Evolutionary conservation across 495 filamentous ascomycete genomes (phyloP).

Genomic region (Annulohypoxylon stygium): DNA sequence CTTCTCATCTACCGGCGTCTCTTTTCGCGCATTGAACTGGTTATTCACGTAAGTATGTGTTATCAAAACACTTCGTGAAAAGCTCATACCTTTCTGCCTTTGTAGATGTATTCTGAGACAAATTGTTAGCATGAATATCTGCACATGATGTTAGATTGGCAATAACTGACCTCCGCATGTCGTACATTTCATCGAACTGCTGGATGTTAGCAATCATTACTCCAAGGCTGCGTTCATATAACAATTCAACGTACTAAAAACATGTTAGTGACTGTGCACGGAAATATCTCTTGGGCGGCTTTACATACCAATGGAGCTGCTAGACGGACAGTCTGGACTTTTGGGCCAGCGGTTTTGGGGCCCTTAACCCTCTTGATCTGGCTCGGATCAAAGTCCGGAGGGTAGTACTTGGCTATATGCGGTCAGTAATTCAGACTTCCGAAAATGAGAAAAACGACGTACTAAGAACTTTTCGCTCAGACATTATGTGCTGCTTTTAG

Average conservation of each 20-base stretch:
- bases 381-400: slow-evolving; percentile 96
- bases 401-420: slow-evolving; percentile 77
- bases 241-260: slow-evolving; percentile 24
- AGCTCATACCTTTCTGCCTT: slow-evolving; percentile 76
- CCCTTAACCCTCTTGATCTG: slow-evolving; percentile 74
- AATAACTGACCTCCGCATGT: slow-evolving; percentile 70
- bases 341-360: slow-evolving; percentile 80
- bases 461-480: slow-evolving; percentile 88
- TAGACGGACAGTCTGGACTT: slow-evolving; percentile 89
- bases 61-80: too few relatives aligned
- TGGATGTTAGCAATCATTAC: slow-evolving; percentile 9
- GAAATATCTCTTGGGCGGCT: slow-evolving; percentile 33
- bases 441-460: slow-evolving; percentile 29
- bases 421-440: slow-evolving; percentile 24
- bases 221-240: not conserved
- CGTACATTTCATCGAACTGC: slow-evolving; percentile 82
- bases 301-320: slow-evolving; percentile 85
- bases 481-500: slow-evolving; percentile 70
- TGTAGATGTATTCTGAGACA: slow-evolving; percentile 89
- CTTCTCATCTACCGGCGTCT: slow-evolving; percentile 85
- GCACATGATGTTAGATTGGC: not conserved
- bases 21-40: slow-evolving; percentile 84
- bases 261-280: slow-evolving; percentile 17
- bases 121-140: slow-evolving; percentile 11
- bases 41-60: slow-evolving; percentile 3